Percentiles rank a stretch among this genome's conserved stretches.
Evolutionary conservation across 768 basidiomycete genomes (phyloP).

Genomic region (Hypholoma sublateritium): DNA sequence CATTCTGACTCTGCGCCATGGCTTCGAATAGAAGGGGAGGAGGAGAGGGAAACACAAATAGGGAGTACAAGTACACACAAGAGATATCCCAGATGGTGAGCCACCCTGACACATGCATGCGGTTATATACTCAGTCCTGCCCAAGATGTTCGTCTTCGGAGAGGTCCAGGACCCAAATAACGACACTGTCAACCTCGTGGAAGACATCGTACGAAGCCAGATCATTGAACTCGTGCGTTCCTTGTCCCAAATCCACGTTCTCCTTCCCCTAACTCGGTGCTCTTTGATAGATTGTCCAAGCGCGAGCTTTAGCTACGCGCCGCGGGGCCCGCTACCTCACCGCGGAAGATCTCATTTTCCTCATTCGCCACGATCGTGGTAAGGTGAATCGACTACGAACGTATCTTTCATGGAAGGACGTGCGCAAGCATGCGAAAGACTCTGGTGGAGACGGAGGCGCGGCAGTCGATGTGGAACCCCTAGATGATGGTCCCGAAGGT

Average conservation of each 20-base stretch:
- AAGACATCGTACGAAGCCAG: constrained; percentile 90
- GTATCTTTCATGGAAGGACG: constrained; percentile 97
- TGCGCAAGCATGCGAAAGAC: constrained; percentile 93
- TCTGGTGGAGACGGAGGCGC: constrained; percentile 79
- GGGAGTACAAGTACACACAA: constrained; percentile 84
- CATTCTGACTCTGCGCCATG: not conserved
- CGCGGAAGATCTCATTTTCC: constrained; percentile 94
- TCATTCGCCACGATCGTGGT: constrained; percentile 90
- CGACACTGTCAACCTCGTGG: constrained; percentile 91
- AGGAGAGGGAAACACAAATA: not conserved
- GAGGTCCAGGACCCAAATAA: constrained; percentile 88
- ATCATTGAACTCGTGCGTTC: constrained; percentile 82
- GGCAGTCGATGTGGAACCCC: constrained; percentile 77
- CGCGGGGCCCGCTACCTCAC: constrained; percentile 85
- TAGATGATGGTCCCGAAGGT: constrained; percentile 87
- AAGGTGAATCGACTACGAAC: constrained; percentile 93
- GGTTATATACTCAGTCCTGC: not conserved
- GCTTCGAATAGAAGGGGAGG: not conserved
- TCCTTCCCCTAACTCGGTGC: not conserved
- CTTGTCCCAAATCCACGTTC: not conserved
- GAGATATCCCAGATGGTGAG: constrained; percentile 94
- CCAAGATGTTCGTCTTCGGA: constrained; percentile 94
- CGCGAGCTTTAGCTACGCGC: constrained; percentile 77
- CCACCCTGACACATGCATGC: not conserved
- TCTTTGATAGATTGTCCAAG: constrained; percentile 75